Evolutionary conservation across 2,329 filamentous ascomycete species (phyloP).

Genomic region (Juglanconis sp.): DNA sequence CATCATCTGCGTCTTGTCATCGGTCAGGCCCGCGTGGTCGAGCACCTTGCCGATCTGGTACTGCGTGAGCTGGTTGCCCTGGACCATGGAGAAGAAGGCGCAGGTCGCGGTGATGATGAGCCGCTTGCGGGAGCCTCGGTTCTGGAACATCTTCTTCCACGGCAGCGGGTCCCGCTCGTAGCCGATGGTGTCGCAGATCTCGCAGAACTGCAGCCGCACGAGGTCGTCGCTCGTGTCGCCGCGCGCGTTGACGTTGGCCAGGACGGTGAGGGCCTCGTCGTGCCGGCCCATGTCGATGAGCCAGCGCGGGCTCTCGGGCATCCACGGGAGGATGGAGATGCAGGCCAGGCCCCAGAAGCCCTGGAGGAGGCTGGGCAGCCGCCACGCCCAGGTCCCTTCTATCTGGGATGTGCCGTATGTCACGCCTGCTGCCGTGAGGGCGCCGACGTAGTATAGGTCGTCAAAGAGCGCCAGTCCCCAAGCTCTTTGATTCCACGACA

Average conservation of each 20-base stretch:
- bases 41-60: slow-evolving; percentile 29
- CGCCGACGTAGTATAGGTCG: slow-evolving; percentile 30
- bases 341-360: slow-evolving; percentile 26
- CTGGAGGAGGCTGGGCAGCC: slow-evolving; percentile 38
- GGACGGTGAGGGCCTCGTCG: slow-evolving; percentile 37
- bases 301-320: slow-evolving; percentile 47
- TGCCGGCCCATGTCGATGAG: slow-evolving; percentile 38
- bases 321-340: slow-evolving; percentile 35
- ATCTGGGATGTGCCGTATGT: slow-evolving; percentile 38
- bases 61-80: slow-evolving; percentile 31
- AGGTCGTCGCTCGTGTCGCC: slow-evolving; percentile 37
- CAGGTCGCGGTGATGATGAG: slow-evolving; percentile 25
- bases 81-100: slow-evolving; percentile 26
- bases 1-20: slow-evolving; percentile 27
- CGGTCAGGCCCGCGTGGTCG: slow-evolving; percentile 28
- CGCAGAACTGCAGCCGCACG: slow-evolving; percentile 22
- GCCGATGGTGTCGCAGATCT: slow-evolving; percentile 24
- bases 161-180: slow-evolving; percentile 25
- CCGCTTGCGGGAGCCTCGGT: slow-evolving; percentile 24
- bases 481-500: slow-evolving; percentile 40
- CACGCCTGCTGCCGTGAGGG: slow-evolving; percentile 43
- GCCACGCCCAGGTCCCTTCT: slow-evolving; percentile 40
- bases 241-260: slow-evolving; percentile 43
- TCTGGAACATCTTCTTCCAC: slow-evolving; percentile 26
- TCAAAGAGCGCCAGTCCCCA: slow-evolving; percentile 37